Conservation (phyloP, 2,329 filamentous ascomycete genomes). For the Diaporthe vaccinii region DNA sequence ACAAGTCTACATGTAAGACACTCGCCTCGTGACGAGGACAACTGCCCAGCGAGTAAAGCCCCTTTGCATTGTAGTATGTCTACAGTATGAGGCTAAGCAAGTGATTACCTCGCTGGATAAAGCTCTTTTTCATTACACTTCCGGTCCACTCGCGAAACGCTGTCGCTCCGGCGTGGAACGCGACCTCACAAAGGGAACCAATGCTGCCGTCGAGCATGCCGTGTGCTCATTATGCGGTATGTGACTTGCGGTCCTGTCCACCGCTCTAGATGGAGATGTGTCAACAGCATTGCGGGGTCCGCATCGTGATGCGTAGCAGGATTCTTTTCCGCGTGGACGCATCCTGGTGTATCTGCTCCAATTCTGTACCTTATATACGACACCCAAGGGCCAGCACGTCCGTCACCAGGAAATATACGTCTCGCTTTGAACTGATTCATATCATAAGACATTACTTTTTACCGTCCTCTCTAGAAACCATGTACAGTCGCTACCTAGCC, state of each 20-base stretch:
- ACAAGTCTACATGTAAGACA: background rate
- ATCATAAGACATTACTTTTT: constrained; percentile 38
- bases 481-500: constrained; percentile 24
- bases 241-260: background rate
- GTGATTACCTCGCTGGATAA: too few relatives aligned
- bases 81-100: background rate
- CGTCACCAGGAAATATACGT: background rate
- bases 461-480: constrained; percentile 12
- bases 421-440: background rate
- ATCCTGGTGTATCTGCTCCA: background rate
- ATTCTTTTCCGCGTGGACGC: background rate
- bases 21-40: background rate
- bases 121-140: background rate
- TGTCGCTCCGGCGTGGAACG: background rate
- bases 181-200: background rate
- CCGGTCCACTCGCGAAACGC: background rate
- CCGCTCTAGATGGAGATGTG: too few relatives aligned
- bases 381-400: background rate
- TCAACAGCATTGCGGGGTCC: background rate
- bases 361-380: background rate
- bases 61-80: too few relatives aligned
- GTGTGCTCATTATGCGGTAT: background rate
- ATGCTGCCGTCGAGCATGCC: background rate
- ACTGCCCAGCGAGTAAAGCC: background rate
- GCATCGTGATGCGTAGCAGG: background rate